Percentiles rank a stretch among this genome's conserved stretches.
Evolutionary conservation across 257 asterid species (phyloP).

Genomic region (Salvia splendens): DNA sequence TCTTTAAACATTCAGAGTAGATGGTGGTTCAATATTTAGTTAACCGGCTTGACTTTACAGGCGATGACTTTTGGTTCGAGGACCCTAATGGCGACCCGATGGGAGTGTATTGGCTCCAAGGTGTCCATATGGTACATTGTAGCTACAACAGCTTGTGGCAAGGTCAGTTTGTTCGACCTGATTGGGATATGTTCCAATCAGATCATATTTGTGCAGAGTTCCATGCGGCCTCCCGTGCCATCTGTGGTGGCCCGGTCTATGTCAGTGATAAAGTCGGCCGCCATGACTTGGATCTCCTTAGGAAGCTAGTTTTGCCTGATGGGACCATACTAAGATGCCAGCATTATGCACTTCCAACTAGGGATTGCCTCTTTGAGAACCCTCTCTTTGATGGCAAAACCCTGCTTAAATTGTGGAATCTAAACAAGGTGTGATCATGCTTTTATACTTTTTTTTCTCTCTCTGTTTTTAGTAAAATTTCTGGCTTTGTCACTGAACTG

Average conservation of each 20-base stretch:
- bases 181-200: constrained; percentile 58
- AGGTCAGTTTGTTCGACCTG: constrained; percentile 52
- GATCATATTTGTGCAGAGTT: constrained; percentile 50
- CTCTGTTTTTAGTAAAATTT: background rate
- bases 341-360: constrained; percentile 52
- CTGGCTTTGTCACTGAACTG: background rate
- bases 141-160: constrained; percentile 52
- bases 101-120: constrained; percentile 54
- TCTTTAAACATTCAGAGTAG: background rate
- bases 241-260: constrained; percentile 52
- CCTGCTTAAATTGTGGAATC: constrained; percentile 48
- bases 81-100: constrained; percentile 56
- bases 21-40: background rate
- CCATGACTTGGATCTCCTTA: constrained; percentile 45
- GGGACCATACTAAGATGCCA: constrained; percentile 50
- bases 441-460: background rate
- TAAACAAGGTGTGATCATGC: constrained; percentile 41
- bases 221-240: constrained; percentile 45
- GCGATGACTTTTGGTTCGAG: constrained; percentile 54
- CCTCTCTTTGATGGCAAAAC: constrained; percentile 51
- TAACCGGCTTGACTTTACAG: constrained; percentile 23
- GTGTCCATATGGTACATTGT: constrained; percentile 53
- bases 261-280: constrained; percentile 47
- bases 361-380: constrained; percentile 54
- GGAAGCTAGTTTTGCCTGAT: constrained; percentile 47